These are phyloP conservation scores for Bondarzewia mesenterica DNA, from an alignment of 1,284 basidiomycete species.

Conservation along the genomic window DNA sequence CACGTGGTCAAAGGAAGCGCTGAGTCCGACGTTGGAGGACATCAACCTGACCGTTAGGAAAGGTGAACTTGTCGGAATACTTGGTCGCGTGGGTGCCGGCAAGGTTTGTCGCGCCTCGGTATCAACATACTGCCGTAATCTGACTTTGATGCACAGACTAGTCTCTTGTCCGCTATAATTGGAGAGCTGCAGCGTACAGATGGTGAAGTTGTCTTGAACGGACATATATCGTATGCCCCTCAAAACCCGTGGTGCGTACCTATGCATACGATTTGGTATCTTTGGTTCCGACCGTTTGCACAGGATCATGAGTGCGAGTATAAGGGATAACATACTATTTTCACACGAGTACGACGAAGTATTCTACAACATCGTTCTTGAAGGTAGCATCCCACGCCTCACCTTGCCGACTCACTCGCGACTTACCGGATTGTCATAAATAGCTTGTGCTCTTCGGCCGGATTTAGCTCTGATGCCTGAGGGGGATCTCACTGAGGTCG, in stretches of 20 bases:
- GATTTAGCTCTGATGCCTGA: conserved; percentile 72
- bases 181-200: conserved; percentile 83
- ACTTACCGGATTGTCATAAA: not conserved
- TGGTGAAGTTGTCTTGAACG: conserved; percentile 66
- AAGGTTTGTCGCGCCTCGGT: conserved; percentile 54
- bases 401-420: not conserved
- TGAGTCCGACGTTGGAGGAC: conserved; percentile 64
- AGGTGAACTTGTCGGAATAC: conserved; percentile 82
- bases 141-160: conserved; percentile 36
- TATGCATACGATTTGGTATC: not conserved
- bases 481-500: conserved; percentile 73
- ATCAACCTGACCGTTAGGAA: conserved; percentile 73
- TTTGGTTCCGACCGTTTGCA: not conserved
- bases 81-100: conserved; percentile 90
- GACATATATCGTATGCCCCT: conserved; percentile 81
- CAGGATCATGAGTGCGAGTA: conserved; percentile 77
- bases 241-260: conserved; percentile 77
- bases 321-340: conserved; percentile 87
- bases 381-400: conserved; percentile 37
- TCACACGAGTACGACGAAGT: conserved; percentile 80
- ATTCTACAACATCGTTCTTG: conserved; percentile 69
- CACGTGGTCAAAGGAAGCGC: conserved; percentile 56
- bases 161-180: conserved; percentile 68
- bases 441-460: conserved; percentile 79
- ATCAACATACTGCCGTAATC: too few relatives aligned